Base-by-base conservation (phyloP, 176 grass and related monocot genomes). In the Bolboschoenus planiculmis region DNA sequence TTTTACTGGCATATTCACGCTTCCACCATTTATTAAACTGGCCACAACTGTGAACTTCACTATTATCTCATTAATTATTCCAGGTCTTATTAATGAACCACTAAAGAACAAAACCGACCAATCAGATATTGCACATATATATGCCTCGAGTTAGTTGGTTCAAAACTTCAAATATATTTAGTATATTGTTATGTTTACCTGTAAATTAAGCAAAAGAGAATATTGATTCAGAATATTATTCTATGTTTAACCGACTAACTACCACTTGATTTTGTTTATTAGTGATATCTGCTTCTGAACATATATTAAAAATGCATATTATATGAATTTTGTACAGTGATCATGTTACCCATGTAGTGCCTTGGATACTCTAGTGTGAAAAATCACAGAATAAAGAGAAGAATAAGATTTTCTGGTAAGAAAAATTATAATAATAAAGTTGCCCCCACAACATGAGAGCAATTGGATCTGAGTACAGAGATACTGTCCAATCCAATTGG, bases 101-200 rank as follows among this genome's bases (percentile, higher is more conserved):
- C 55, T 60, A 61, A 81, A 61, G 54, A 81, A 61, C 78, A 81
- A 59, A 81, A 81, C 78, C 60, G 58, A 82, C 56, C 60, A 66
- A 47, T 82, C 56, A 82, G 56, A 50, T 66, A 66, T n/a, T 31
- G 43, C 35, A 23, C 36, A 27, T 63, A 81, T 37, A 27, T 63
- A 63, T 57, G 35, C 39, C 55, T 77, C 39, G 44, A 42, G 46
- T 76, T 76, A 76, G 72, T 76, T 51, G 72, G 44, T n/a, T n/a
- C n/a, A n/a, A n/a, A n/a, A n/a, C n/a, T 21, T 68, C 15, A 21
- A 42, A 70, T 10, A 21, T 53, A 76, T 53, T 15, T 46, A 43
- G 40, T 62, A 64, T 82, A n/a, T 43, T 82, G 79, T 65, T 82
- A 3, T 59, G 31, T 82, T 64, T 56, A 82, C 14, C 54, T 65